Evolutionary conservation across 1,284 basidiomycete genomes (phyloP).

Genomic region (Ustilago vetiveriae): DNA sequence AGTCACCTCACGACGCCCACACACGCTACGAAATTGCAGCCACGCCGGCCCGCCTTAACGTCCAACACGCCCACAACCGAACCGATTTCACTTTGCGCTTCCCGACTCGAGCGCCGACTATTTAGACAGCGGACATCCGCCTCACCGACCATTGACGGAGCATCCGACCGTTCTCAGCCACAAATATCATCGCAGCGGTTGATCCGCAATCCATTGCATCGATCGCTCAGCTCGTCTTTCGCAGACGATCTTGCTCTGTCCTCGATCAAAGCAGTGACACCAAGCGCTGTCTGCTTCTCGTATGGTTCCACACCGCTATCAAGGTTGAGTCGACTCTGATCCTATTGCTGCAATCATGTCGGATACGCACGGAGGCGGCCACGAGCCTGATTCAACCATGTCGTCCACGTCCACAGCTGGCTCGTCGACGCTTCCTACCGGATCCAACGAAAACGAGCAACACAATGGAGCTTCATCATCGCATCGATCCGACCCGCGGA

Average conservation of each 20-base stretch:
- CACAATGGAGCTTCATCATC: background rate
- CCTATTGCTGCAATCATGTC: conserved; percentile 12
- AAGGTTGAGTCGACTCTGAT: background rate
- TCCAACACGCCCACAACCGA: too few relatives aligned
- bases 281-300: conserved; percentile 16
- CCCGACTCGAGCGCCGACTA: too few relatives aligned
- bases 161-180: too few relatives aligned
- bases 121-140: too few relatives aligned
- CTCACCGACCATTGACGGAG: too few relatives aligned
- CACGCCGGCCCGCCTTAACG: too few relatives aligned
- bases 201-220: background rate
- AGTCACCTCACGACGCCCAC: too few relatives aligned
- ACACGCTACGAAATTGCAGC: too few relatives aligned
- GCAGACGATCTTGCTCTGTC: too few relatives aligned
- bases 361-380: conserved; percentile 6
- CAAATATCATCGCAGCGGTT: too few relatives aligned
- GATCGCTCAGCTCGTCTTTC: background rate
- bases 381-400: conserved; percentile 13
- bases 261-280: conserved; percentile 34
- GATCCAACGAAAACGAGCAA: conserved; percentile 14
- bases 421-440: conserved; percentile 29
- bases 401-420: conserved; percentile 33
- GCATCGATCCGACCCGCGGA: conserved; percentile 11
- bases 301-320: background rate
- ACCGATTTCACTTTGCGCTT: too few relatives aligned